phyloP scores from a whole-genome alignment of 345 rosid genomes.

The Jatropha curcas region DNA sequence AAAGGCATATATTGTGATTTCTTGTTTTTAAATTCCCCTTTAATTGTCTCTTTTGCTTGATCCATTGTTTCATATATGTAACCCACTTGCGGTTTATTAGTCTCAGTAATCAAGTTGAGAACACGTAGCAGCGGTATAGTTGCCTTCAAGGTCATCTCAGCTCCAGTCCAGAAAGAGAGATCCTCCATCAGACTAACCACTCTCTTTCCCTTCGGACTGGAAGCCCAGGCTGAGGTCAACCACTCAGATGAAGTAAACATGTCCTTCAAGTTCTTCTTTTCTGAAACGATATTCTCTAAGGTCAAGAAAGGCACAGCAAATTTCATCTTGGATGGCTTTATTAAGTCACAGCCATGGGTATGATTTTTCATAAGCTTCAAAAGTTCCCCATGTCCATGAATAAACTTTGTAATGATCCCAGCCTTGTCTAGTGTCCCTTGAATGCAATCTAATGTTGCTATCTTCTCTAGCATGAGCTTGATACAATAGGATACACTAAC shows the following conservation, averaged over 20 bases:
- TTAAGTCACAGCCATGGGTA: conserved; percentile 27
- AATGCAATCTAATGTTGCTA: conserved; percentile 27
- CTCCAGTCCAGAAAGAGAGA: conserved; percentile 48
- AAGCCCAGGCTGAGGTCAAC: conserved; percentile 37
- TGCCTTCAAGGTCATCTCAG: conserved; percentile 43
- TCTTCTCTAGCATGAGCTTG: conserved; percentile 51
- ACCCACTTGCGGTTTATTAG: conserved; percentile 47
- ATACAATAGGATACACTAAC: conserved; percentile 58
- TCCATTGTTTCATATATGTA: conserved; percentile 63
- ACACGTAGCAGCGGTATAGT: conserved; percentile 47
- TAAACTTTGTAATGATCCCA: conserved; percentile 36
- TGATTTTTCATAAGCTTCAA: conserved; percentile 31
- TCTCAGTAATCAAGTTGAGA: conserved; percentile 32
- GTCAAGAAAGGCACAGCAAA: conserved; percentile 41
- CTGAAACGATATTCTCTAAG: conserved; percentile 43
- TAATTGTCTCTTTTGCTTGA: conserved; percentile 54
- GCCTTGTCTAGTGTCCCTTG: conserved; percentile 37
- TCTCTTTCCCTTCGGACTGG: conserved; percentile 31
- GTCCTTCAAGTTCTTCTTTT: conserved; percentile 41
- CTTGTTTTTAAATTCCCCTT: conserved; percentile 26
- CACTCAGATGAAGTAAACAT: conserved; percentile 47
- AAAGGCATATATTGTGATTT: conserved; percentile 37
- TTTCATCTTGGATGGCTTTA: conserved; percentile 41
- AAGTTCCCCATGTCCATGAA: conserved; percentile 31
- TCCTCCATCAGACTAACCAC: conserved; percentile 39